phyloP scores from a whole-genome alignment of 805 yeast genomes.

The Lachancea quebecensis region DNA sequence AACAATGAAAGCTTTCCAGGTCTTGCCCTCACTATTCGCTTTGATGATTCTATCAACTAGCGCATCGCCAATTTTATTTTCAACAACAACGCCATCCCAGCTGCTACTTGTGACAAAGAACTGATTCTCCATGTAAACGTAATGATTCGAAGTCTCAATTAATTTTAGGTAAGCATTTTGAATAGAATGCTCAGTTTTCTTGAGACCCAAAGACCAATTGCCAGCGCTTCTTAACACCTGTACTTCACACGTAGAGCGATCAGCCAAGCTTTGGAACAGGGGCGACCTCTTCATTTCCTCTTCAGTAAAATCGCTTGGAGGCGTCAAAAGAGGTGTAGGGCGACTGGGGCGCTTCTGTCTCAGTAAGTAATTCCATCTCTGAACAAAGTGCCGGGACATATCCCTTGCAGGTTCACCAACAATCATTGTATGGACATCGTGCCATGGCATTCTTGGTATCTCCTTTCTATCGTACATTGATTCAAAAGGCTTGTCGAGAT shows the following conservation, averaged over 20 bases:
- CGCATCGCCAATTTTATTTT: constrained; percentile 88
- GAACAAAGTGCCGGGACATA: constrained; percentile 87
- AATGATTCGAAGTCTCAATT: constrained; percentile 88
- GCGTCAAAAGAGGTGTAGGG: constrained; percentile 83
- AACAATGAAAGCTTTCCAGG: constrained; percentile 86
- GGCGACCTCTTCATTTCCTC: constrained; percentile 59
- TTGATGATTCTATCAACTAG: constrained; percentile 90
- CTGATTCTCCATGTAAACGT: constrained; percentile 91
- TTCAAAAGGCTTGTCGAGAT: constrained; percentile 78
- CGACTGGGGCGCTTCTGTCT: constrained; percentile 94
- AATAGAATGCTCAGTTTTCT: constrained; percentile 79
- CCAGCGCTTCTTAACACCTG: constrained; percentile 88
- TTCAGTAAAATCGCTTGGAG: constrained; percentile 80
- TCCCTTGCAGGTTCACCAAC: constrained; percentile 94
- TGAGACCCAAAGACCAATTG: constrained; percentile 86
- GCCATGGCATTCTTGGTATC: constrained; percentile 99
- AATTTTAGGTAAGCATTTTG: constrained; percentile 87
- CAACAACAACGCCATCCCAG: constrained; percentile 74
- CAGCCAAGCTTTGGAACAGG: constrained; percentile 31
- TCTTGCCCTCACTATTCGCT: constrained; percentile 68
- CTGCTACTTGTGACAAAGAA: constrained; percentile 88
- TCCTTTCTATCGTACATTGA: constrained; percentile 79
- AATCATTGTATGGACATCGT: constrained; percentile 94
- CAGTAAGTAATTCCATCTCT: constrained; percentile 91
- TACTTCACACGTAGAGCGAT: constrained; percentile 84